Conservation (phyloP, 306 rosid genomes). For the Rosa rugosa region DNA sequence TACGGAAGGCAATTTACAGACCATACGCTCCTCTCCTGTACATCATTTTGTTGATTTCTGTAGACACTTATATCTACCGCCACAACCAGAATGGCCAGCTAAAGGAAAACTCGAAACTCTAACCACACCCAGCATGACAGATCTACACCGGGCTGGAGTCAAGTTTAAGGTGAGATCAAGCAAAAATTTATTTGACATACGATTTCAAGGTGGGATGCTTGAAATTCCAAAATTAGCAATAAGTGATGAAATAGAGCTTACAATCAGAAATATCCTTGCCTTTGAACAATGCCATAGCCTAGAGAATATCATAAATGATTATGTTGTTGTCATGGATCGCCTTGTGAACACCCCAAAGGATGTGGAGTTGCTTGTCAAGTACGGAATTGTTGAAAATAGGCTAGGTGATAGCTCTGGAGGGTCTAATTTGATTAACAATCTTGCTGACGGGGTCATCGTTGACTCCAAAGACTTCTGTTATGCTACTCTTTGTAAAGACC, state of each 20-base stretch:
- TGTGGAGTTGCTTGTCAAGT: conserved; percentile 30
- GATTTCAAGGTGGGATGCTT: conserved; percentile 21
- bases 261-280: conserved; percentile 30
- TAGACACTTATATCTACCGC: conserved; percentile 28
- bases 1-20: background rate
- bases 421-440: conserved; percentile 14
- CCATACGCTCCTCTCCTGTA: background rate
- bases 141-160: conserved; percentile 36
- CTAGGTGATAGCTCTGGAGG: conserved; percentile 6
- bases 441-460: conserved; percentile 5
- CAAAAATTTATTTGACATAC: conserved; percentile 32
- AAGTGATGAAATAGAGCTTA: background rate
- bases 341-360: conserved; percentile 24
- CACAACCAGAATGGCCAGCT: background rate
- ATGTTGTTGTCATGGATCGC: conserved; percentile 21
- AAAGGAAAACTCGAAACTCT: background rate
- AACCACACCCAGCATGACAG: conserved; percentile 23
- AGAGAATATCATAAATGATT: conserved; percentile 17
- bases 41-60: conserved; percentile 46
- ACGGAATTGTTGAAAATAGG: conserved; percentile 25
- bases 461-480: conserved; percentile 6
- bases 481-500: conserved; percentile 14
- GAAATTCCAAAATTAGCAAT: conserved; percentile 33
- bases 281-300: conserved; percentile 33
- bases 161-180: conserved; percentile 14